A percentile compares a stretch with the other conserved stretches of the same genome.
These are phyloP conservation scores for Abrus pulchellus DNA, from an alignment of 306 rosid species.

Conservation along the genomic window DNA sequence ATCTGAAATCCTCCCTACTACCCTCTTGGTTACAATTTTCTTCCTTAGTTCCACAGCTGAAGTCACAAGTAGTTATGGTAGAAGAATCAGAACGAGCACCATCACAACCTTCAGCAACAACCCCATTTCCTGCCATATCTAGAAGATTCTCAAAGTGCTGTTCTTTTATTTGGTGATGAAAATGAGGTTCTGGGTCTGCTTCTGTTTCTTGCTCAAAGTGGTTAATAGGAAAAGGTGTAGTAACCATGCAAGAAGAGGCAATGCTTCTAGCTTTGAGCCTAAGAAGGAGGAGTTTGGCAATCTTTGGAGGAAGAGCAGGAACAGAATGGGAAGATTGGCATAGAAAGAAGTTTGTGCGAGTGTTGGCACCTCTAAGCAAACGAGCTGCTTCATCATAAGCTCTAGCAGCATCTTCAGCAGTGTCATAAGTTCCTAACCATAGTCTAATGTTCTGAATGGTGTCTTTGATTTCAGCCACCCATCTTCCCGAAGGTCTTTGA, in stretches of 20 bases:
- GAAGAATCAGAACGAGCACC: conserved; percentile 40
- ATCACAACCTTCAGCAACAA: conserved; percentile 21
- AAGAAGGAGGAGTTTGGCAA: conserved; percentile 55
- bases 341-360: conserved; percentile 57
- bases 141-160: conserved; percentile 28
- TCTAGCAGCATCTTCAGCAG: conserved; percentile 64
- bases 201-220: conserved; percentile 34
- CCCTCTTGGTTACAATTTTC: conserved; percentile 45
- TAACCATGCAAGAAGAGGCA: conserved; percentile 30
- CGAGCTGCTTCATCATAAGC: conserved; percentile 65
- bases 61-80: conserved; percentile 30
- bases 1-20: conserved; percentile 15
- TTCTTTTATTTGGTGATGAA: conserved; percentile 41
- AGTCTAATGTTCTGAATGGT: conserved; percentile 54
- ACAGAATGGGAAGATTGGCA: conserved; percentile 31
- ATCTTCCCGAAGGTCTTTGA: conserved; percentile 56
- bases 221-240: conserved; percentile 34
- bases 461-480: conserved; percentile 67
- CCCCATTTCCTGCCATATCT: conserved; percentile 21
- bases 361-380: conserved; percentile 57
- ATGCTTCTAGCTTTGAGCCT: conserved; percentile 59
- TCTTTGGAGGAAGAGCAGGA: conserved; percentile 60
- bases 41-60: conserved; percentile 33
- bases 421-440: conserved; percentile 66
- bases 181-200: conserved; percentile 13